A percentile compares a stretch with the other conserved stretches of the same genome.
phyloP scores from a whole-genome alignment of 441 rosid species.

The Eruca vesicaria region DNA sequence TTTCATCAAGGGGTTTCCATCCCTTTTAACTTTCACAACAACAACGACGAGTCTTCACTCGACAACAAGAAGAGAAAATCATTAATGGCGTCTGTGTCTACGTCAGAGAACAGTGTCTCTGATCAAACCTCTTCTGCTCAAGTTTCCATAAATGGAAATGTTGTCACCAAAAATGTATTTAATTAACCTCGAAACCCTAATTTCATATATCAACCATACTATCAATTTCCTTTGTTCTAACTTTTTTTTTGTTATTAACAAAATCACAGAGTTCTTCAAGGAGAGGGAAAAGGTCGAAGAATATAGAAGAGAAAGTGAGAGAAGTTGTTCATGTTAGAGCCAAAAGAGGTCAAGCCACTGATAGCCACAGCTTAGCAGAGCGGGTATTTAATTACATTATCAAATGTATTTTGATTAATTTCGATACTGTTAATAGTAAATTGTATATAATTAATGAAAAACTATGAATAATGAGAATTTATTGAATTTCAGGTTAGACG shows the following conservation, averaged over 20 bases:
- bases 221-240: not conserved
- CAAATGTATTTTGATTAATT: not conserved
- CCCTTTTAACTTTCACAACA: conserved; percentile 17
- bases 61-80: conserved; percentile 33
- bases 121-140: conserved; percentile 29
- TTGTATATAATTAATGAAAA: not conserved
- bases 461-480: not conserved
- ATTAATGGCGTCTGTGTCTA: conserved; percentile 6
- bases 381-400: conserved; percentile 37
- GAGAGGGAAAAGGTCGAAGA: conserved; percentile 55
- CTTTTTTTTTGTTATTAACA: not conserved
- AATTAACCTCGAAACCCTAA: conserved; percentile 11
- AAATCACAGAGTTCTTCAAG: conserved; percentile 34
- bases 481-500: conserved; percentile 53
- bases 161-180: conserved; percentile 20
- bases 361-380: conserved; percentile 73
- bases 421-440: not conserved
- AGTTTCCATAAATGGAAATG: conserved; percentile 28
- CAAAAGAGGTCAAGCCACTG: conserved; percentile 71
- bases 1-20: conserved; percentile 10
- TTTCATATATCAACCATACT: not conserved
- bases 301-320: conserved; percentile 42
- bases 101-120: conserved; percentile 37
- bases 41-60: conserved; percentile 11
- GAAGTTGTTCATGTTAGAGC: conserved; percentile 78